Conservation (phyloP, 1,284 basidiomycete species). For the Singerocomus inundabilis region DNA sequence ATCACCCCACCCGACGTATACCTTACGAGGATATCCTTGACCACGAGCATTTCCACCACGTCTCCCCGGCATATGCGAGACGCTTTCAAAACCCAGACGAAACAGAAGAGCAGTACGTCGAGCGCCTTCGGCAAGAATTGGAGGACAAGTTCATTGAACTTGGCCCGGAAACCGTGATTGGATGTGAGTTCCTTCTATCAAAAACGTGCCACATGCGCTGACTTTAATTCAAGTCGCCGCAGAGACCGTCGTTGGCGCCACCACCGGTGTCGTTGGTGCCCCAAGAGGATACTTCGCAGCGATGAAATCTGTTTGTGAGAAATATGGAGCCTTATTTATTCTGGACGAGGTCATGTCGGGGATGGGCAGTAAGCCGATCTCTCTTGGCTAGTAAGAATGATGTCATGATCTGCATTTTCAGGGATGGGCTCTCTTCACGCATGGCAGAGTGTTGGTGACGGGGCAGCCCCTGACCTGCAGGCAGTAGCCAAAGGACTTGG, state of each 20-base stretch:
- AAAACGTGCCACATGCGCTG: slow-evolving; percentile 3
- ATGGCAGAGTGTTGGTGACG: slow-evolving; percentile 82
- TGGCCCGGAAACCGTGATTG: slow-evolving; percentile 77
- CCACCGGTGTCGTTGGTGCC: slow-evolving; percentile 70
- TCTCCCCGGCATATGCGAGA: slow-evolving; percentile 82
- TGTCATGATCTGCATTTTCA: slow-evolving; percentile 28
- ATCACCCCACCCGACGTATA: slow-evolving; percentile 62
- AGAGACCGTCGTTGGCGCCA: slow-evolving; percentile 81
- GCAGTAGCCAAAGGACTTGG: slow-evolving; percentile 85
- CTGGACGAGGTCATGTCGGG: slow-evolving; percentile 87
- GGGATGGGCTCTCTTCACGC: slow-evolving; percentile 84
- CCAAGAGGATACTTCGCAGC: slow-evolving; percentile 81
- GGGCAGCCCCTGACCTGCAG: slow-evolving; percentile 75
- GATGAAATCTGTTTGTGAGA: slow-evolving; percentile 85
- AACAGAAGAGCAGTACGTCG: slow-evolving; percentile 74
- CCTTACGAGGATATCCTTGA: slow-evolving; percentile 69
- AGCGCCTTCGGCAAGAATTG: slow-evolving; percentile 71
- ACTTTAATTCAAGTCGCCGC: slow-evolving; percentile 61
- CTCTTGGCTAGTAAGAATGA: neutral
- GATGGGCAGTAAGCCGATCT: slow-evolving; percentile 66
- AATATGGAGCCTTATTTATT: slow-evolving; percentile 83
- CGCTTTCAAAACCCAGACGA: slow-evolving; percentile 70
- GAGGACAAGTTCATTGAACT: slow-evolving; percentile 81
- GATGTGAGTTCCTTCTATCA: slow-evolving; percentile 48
- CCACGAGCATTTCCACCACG: slow-evolving; percentile 68